Conservation (phyloP, 2,329 filamentous ascomycete genomes). For the Rutstroemia sp. region DNA sequence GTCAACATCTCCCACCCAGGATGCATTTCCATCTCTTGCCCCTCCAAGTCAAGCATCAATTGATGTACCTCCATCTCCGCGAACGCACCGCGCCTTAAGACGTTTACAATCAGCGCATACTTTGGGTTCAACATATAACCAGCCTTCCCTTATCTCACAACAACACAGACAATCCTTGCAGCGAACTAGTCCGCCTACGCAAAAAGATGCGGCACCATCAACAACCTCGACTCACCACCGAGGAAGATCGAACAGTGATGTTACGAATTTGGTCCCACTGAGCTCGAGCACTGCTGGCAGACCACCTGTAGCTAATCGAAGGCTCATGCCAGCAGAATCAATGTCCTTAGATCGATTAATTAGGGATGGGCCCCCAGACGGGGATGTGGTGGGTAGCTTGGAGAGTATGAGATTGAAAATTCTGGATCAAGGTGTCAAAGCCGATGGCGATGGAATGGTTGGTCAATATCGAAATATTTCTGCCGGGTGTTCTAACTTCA, state of each 20-base stretch:
- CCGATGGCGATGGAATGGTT: slow-evolving; percentile 76
- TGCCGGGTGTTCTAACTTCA: slow-evolving; percentile 14
- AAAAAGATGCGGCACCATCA: slow-evolving; percentile 10
- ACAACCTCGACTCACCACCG: slow-evolving; percentile 36
- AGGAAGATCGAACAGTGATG: slow-evolving; percentile 67
- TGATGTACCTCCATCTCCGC: slow-evolving; percentile 52
- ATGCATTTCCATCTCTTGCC: slow-evolving; percentile 19
- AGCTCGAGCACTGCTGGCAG: slow-evolving; percentile 34
- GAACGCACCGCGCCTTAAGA: slow-evolving; percentile 59
- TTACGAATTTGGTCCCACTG: slow-evolving; percentile 37
- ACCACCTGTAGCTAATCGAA: slow-evolving; percentile 39
- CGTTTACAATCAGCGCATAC: slow-evolving; percentile 71
- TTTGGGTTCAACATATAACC: slow-evolving; percentile 46
- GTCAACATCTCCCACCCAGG: slow-evolving; percentile 18
- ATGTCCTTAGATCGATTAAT: slow-evolving; percentile 68
- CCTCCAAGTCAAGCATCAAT: slow-evolving; percentile 27
- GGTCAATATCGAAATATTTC: slow-evolving; percentile 20
- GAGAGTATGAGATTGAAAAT: slow-evolving; percentile 68
- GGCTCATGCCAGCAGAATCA: slow-evolving; percentile 43
- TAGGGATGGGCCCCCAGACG: slow-evolving; percentile 69
- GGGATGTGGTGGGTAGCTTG: slow-evolving; percentile 58
- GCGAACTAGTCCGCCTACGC: slow-evolving; percentile 11
- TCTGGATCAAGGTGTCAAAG: slow-evolving; percentile 67
- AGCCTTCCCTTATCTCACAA: slow-evolving; percentile 54
- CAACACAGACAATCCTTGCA: slow-evolving; percentile 45